Percentiles rank a stretch among this genome's conserved stretches.
Conservation (phyloP, 2,329 filamentous ascomycete species). For the Xylariaceae sp. region DNA sequence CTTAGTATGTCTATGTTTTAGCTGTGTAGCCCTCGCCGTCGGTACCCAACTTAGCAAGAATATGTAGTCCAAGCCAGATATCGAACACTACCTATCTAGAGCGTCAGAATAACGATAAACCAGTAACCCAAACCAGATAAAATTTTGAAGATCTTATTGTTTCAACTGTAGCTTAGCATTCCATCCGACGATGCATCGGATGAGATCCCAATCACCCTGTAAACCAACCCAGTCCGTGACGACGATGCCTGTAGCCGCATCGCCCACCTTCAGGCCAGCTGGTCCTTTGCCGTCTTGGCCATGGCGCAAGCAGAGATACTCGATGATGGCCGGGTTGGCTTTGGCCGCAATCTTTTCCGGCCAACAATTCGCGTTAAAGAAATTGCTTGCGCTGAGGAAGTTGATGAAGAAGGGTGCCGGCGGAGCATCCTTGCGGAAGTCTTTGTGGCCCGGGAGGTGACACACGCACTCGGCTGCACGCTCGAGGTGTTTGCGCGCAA, state of each 20-base stretch:
- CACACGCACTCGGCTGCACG: conserved; percentile 65
- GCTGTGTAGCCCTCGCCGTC: too few species aligned
- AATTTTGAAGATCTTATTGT: too few species aligned
- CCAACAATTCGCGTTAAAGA: conserved; percentile 92
- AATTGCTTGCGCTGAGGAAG: conserved; percentile 90
- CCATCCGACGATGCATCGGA: conserved; percentile 88
- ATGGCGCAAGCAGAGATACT: conserved; percentile 66
- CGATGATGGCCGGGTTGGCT: conserved; percentile 78
- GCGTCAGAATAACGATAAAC: too few species aligned
- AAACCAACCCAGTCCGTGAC: conserved; percentile 94
- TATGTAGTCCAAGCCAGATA: too few species aligned
- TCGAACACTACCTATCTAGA: too few species aligned
- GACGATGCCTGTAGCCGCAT: conserved; percentile 84
- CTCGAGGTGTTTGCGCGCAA: conserved; percentile 76
- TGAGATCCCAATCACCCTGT: conserved; percentile 87
- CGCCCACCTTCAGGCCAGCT: conserved; percentile 61
- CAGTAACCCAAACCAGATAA: too few species aligned
- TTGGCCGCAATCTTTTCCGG: conserved; percentile 88
- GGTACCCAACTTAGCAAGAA: too few species aligned
- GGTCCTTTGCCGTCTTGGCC: conserved; percentile 59
- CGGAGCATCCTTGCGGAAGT: conserved; percentile 34
- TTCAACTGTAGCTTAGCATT: conserved; percentile 72
- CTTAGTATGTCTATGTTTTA: too few species aligned
- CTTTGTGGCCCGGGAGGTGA: conserved; percentile 50
- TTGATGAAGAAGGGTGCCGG: conserved; percentile 80